Base-by-base conservation (phyloP, 2,329 filamentous ascomycete species). In the Fusarium euwallaceae region DNA sequence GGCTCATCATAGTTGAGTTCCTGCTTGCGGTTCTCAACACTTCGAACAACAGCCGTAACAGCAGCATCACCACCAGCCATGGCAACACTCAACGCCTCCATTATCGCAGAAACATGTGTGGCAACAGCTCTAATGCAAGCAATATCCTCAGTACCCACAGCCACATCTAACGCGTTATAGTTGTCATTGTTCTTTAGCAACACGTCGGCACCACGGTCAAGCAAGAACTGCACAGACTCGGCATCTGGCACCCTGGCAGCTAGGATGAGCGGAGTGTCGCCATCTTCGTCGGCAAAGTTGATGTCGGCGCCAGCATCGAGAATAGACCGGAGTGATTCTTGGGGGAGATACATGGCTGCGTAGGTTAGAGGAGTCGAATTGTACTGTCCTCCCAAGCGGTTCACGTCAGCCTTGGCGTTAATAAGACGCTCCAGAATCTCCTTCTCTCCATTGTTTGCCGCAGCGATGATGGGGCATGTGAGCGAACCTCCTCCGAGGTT, bases 191-290 rank as follows among this genome's bases (percentile, higher is more conserved):
- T 69, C 11, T 14, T 62, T 6, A 61, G 14, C 10, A 74, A 12
- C 2, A 75, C 65, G 14, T 74, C 72, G 1, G 72, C 72, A 0
- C 72, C 72, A 4, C 58, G 58, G 2, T 74, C 72, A 6, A 74
- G 72, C 7, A 74, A 12, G 16, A 74, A 27, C 14, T 61, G 43
- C 8, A 69, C 61, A 0, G 72, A 72, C 5, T 66, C 53, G 2
- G 27, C 14, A 29, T 86, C 83, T 1, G 81, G 81, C 39, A 74
- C 72, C 11, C 66, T 67, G 0, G 84, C 79, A 4, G 84, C 82
- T 1, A 82, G 71, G 9, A 85, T 85, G 1, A 86, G 78, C 2
- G 84, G 82, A 0, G 84, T 84, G 41, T 84, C 80, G 11, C 83
- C 80, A 6, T 83, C 78, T 2, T 79, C 67, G 34, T 82, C 81